Conservation (phyloP, 169 alveolate species). For the Plasmodium malariae region DNA sequence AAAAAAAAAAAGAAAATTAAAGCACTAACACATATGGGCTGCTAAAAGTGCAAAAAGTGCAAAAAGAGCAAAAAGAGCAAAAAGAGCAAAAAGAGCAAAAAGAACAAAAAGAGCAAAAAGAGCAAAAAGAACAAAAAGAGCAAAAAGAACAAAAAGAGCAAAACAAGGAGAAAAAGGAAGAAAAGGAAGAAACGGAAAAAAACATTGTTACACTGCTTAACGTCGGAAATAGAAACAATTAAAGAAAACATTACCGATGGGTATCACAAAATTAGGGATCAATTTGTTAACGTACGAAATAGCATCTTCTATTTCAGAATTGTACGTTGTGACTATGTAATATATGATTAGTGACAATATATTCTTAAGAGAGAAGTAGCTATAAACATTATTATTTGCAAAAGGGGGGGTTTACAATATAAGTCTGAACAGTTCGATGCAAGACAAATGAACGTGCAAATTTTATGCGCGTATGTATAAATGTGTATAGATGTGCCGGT, state of each 20-base stretch:
- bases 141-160: too few species aligned
- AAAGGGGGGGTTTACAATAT: neutral
- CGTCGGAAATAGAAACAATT: neutral
- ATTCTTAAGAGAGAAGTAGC: slow-evolving; percentile 32
- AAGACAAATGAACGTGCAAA: too few species aligned
- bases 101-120: too few species aligned
- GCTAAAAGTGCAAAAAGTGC: too few species aligned
- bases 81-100: too few species aligned
- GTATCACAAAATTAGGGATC: slow-evolving; percentile 26
- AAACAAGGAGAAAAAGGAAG: too few species aligned
- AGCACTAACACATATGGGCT: too few species aligned
- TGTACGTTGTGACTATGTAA: slow-evolving; percentile 40
- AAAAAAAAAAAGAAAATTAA: neutral
- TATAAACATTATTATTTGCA: neutral
- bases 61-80: too few species aligned
- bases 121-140: too few species aligned
- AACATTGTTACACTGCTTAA: neutral
- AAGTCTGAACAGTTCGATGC: too few species aligned
- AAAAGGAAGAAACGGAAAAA: too few species aligned
- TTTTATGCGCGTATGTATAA: neutral
- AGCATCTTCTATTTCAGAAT: slow-evolving; percentile 32
- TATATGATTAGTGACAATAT: slow-evolving; percentile 38
- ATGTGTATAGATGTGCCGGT: neutral
- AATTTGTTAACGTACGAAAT: slow-evolving; percentile 23
- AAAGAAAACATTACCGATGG: slow-evolving; percentile 36